phyloP scores from a whole-genome alignment of 179 eudicot species.

The Spinacia oleracea region DNA sequence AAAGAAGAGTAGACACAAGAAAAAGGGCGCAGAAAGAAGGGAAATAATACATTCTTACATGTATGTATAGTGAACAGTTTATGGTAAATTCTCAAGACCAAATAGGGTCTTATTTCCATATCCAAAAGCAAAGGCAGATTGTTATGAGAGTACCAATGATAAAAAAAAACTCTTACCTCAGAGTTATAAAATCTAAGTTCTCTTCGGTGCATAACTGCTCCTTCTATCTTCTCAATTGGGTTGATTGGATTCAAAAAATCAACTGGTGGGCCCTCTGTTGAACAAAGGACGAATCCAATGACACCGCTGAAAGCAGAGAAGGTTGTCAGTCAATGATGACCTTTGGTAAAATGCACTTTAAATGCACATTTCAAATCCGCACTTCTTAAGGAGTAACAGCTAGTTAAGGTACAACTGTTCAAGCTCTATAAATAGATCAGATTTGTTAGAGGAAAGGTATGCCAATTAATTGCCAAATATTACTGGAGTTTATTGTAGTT shows the following conservation, averaged over 20 bases:
- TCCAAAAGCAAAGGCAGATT: neutral
- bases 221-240: slow-evolving; percentile 92
- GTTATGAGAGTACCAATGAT: neutral
- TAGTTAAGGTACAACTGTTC: no score
- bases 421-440: no score
- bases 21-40: neutral
- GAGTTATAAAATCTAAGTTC: slow-evolving; percentile 85
- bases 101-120: neutral
- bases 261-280: slow-evolving; percentile 84
- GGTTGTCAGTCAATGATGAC: neutral
- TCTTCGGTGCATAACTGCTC: slow-evolving; percentile 60
- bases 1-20: neutral
- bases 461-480: no score
- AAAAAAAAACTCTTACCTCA: slow-evolving; percentile 52
- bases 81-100: neutral
- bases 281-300: slow-evolving; percentile 87
- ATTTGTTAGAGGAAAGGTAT: no score
- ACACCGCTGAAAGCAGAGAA: slow-evolving; percentile 54
- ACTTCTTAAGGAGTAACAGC: no score
- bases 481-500: no score
- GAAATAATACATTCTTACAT: neutral
- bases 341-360: neutral
- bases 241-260: slow-evolving; percentile 82
- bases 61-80: neutral
- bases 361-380: neutral